Evolutionary conservation across 441 rosid species (phyloP), one percentile per base, ranked within the genome.

Genomic region (Jatropha multifida): DNA sequence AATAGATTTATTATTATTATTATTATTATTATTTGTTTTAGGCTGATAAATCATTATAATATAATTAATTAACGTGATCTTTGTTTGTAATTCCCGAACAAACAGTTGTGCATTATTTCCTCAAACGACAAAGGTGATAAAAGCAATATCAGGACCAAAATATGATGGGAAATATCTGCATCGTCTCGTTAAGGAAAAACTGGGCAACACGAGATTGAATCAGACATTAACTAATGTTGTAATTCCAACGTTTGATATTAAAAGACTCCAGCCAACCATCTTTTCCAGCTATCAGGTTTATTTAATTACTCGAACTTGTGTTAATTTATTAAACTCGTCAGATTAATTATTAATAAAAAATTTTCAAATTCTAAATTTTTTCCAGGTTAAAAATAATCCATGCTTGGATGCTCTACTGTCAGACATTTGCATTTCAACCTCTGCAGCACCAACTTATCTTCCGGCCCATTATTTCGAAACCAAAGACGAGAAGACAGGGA

Each of bases 201-300:
- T 91, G 44, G 90, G 90, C 46, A 80, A 80, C 61, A 71, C 40
- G n/a, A 79, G 76, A 69, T 63, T 89, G 74, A 76, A 69, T 32
- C 84, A 89, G 69, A 87, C 92, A 23, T 76, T 91, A 65, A 85
- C 90, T 41, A 82, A 83, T 37, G 80, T 87, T 32, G 92, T 92
- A 18, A 88, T 90, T 48, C 95, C 95, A 48, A 85, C 94, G 0
- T 92, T 89, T 52, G 94, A 91, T 78, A 83, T 91, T 81, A 87
- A 82, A 70, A 58, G 32, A 15, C 90, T 90, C 49, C 94, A 86
- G 74, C 97, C 97, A 27, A 79, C 80, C 65, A 83, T 90, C 76
- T 92, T 92, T 65, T 89, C 91, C 42, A 80, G 79, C 64, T 88
- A 73, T 20, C 83, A 87, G 89, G 96, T 91, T 65, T 7, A 0